Conservation (phyloP, 305 asterid species). For the Nicotiana rustica region DNA sequence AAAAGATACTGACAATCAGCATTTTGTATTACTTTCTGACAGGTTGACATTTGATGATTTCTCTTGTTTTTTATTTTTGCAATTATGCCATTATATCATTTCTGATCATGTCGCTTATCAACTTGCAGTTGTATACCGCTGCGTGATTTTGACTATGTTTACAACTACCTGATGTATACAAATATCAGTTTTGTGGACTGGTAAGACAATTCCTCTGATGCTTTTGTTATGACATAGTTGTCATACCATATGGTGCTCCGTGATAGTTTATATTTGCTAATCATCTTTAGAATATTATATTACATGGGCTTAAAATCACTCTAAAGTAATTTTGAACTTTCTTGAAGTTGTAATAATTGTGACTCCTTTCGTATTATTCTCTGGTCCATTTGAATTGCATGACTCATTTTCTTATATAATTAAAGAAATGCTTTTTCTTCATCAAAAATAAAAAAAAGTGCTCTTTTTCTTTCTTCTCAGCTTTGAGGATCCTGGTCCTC, state of each 20-base stretch:
- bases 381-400: no score
- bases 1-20: slow-evolving; percentile 81
- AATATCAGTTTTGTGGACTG: slow-evolving; percentile 93
- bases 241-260: not conserved
- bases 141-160: slow-evolving; percentile 83
- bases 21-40: slow-evolving; percentile 94
- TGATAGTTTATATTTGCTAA: not conserved
- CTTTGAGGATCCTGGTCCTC: slow-evolving; percentile 99
- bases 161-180: slow-evolving; percentile 95
- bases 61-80: slow-evolving; percentile 8
- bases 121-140: slow-evolving; percentile 94
- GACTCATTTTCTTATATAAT: no score
- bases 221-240: no score
- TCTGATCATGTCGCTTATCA: slow-evolving; percentile 26
- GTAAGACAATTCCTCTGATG: slow-evolving; percentile 51
- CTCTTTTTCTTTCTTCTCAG: slow-evolving; percentile 50
- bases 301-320: not conserved
- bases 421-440: no score
- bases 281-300: not conserved
- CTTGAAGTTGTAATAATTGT: no score
- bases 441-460: not conserved
- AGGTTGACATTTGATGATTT: slow-evolving; percentile 52
- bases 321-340: no score
- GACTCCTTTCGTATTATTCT: no score
- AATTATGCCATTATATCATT: not conserved